Base-by-base conservation (phyloP, 352 stramenopile genomes). In the Globisporangium recalcitrans region DNA sequence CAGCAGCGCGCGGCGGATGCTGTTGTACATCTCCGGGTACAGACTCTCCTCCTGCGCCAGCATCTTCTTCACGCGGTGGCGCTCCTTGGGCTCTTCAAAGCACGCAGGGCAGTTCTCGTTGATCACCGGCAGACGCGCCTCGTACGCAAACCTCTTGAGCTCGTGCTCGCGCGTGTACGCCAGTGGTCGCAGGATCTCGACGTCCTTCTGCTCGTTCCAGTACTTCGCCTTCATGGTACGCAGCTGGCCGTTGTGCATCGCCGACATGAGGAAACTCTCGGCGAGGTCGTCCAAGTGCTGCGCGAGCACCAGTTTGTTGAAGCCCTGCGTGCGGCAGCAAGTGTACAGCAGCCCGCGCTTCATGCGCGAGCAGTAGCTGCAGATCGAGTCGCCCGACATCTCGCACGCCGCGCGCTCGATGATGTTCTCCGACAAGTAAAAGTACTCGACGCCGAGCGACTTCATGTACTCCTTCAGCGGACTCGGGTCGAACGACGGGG, bases 151-250 rank as follows among this genome's bases (percentile, higher is more conserved):
- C 44, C 80, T 73, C 65, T 96, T 97, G 60, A 97, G 92, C 47
- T 97, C 75, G 57, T 87, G 84, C 78, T 99, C 97, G 22, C 97
- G 91, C 49, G 94, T 91, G 75, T 99, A 99, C 3, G 92, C 94
- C 22, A 99, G 76, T 19, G 97, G 97, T 4, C 97, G 90, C 44
- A 99, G 97, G 16, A 99, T 88, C 38, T 95, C 81, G 11, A 99
- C 72, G 70, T 99, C 95, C 21, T 88, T 92, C 61, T 75, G 68
- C 16, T 98, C 96, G 69, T 98, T 98, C 78, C 89, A 82, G 77
- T 99, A 99, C 70, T 98, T 97, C 44, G 97, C 97, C 74, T 99
- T 99, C 97, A 99, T 99, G 22, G 96, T 99, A 48, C 97, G 85
- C 34, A 99, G 70, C 64, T 98, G 97, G 21, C 97, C 97, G 74